Evolutionary conservation across 345 rosid species (phyloP), one percentile per base, ranked within the genome.

Genomic region (Pelargonium nanum): DNA sequence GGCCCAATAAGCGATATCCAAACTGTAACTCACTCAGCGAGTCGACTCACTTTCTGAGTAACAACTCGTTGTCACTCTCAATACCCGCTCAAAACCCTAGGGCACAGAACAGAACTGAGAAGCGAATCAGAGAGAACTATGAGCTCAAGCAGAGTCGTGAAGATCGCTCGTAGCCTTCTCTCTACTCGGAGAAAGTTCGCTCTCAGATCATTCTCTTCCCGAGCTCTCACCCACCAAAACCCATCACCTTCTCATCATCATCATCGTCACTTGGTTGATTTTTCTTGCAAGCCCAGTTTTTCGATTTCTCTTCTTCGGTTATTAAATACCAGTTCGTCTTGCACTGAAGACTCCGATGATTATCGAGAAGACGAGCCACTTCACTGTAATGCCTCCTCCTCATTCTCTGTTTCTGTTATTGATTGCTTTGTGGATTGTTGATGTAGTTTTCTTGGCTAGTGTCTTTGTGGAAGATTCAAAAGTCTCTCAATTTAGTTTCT

Each of bases 301-400:
- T 19, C 63, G 22, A 19, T 4, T 58, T n/a, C 57, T 59, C 26
- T 23, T 26, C 58, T 56, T 19, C 55, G 55, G 22, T n/a, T 52
- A 1, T n/a, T 52, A 2, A 19, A 52, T 9, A 52, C 55, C 22
- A 12, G 55, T n/a, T 62, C 59, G 4, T 58, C 26, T n/a, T n/a
- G n/a, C n/a, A n/a, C n/a, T 63, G 26, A 22, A 45, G 61, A 23
- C 24, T 26, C 56, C 45, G 60, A 22, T n/a, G 60, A 22, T n/a
- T 24, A 24, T 53, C 22, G 25, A 12, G 64, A 62, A 68, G 61
- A 61, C 59, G 71, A 70, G 71, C 59, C 58, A 17, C 32, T 65
- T 64, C 70, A 68, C 0, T 62, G 91, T 79, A 72, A 68, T 26
- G 15, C 45, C n/a, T 52, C 32, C 40, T 52, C 4, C 4, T 1